Evolutionary conservation across 73 alveolate species (phyloP).

Genomic region (Durusdinium trenchii): DNA sequence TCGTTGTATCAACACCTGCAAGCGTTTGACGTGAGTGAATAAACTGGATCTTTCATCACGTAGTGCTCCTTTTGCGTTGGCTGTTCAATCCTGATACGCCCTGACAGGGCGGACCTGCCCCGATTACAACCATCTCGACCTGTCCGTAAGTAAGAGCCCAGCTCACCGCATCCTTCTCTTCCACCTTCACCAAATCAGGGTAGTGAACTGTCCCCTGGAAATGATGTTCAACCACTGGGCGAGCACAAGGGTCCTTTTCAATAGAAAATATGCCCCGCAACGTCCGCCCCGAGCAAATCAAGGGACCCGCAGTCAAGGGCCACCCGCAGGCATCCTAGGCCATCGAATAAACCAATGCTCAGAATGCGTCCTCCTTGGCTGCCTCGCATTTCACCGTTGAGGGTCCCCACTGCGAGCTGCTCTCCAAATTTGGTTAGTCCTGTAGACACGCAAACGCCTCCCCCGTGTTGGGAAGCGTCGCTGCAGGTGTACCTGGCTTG

Average conservation of each 20-base stretch:
- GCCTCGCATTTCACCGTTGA: not conserved
- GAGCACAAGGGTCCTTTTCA: not conserved
- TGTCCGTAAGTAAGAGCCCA: no score
- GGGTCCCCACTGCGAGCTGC: not conserved
- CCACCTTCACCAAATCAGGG: not conserved
- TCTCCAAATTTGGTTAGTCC: not conserved
- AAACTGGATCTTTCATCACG: not conserved
- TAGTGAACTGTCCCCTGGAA: no score
- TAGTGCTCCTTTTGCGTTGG: not conserved
- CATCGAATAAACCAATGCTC: not conserved
- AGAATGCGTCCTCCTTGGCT: not conserved
- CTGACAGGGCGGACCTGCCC: not conserved
- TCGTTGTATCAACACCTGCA: not conserved
- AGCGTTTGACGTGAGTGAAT: not conserved
- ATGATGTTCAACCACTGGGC: not conserved
- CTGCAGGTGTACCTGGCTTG: no score
- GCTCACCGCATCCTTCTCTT: not conserved
- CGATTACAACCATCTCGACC: not conserved
- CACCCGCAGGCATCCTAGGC: no score
- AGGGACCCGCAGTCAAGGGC: no score
- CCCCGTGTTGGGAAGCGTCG: not conserved
- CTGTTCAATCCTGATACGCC: not conserved
- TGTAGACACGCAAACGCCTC: not conserved
- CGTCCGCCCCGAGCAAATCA: not conserved
- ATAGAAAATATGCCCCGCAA: not conserved